Base-by-base conservation (phyloP, 805 yeast genomes). In the Barnettozyma populi region DNA sequence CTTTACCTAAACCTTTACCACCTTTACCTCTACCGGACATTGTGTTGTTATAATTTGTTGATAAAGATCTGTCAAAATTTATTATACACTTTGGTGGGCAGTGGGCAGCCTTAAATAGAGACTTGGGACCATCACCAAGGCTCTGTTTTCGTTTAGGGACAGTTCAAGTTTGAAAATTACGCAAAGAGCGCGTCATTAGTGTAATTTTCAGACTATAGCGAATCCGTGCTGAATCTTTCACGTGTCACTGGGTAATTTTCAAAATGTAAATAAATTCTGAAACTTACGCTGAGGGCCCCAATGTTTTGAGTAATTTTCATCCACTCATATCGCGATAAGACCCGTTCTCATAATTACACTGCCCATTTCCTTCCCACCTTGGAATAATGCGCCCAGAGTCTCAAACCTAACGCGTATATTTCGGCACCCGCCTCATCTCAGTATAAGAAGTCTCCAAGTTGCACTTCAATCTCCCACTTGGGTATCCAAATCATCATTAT, bases 21-120 rank as follows among this genome's bases (percentile, higher is more conserved):
- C 98, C 98, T 89, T 94, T 92, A 70, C 99, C 99, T 83, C 97
- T 90, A 74, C 98, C 97, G 72, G 97, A 89, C 97, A 90, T 90
- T 27, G 43, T 69, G 57, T 78, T 54, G 43, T 58, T 54, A 57
- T 61, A 57, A 49, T 59, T 54, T 57, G 52, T 52, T 53, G 53
- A 42, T 41, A 34, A 21, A 18, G 29, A 35, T 6, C 43, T 13
- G n/a, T 13, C 32, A 13, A 29, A 29, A 29, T 3, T 4, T 5
- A 4, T 29, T 29, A 3, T 3, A 7, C 14, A 8, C 32, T 29
- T 29, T 29, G 16, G 32, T 4, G 47, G 45, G 40, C 24, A 42
- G 4, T 8, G 23, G 16, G 18, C 39, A 29, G 34, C 23, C 40
- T 41, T 47, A 36, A 37, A 43, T 36, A 43, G 39, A 7, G 39